Base-by-base conservation (phyloP, 306 rosid species). In the Carpinus fangiana region DNA sequence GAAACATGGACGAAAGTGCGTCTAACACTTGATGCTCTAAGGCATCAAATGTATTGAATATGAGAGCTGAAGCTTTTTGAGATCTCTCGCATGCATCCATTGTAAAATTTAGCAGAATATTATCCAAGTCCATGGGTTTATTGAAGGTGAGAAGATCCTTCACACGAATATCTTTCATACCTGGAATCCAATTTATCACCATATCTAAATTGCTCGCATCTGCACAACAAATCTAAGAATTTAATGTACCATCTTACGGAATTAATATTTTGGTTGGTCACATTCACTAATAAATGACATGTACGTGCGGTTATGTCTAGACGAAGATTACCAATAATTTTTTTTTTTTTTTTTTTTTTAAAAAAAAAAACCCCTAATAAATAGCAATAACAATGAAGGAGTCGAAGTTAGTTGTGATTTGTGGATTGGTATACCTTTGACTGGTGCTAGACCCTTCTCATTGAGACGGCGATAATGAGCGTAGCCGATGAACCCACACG, bases 11-110 rank as follows among this genome's bases (percentile, higher is more conserved):
- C 0, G 89, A 75, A 2, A 86, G 71, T 26, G 82, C 83, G 3
- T 80, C 60, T 6, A 89, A 11, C 3, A 84, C 87, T 1, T 87
- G 83, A 1, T 72, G 83, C 48, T 91, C 93, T 7, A 91, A 77
- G 10, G 85, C 86, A 69, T 85, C 89, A 28, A 85, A 83, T 0
- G 97, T 93, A 84, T 93, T 89, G 20, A 93, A 50, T 55, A 93
- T 70, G 17, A 93, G 69, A 2, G 97, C 94, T 0, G 87, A 84
- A 12, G 90, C 94, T 70, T 43, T 80, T 6, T 48, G 18, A 16
- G 87, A 81, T 81, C 90, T 77, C 17, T 75, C 43, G 0, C 84
- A 43, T 13, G 84, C 90, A 4, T 3, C 7, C 3, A 17, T 0
- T 4, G 69, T 0, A 59, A 81, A 82, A 17, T 85, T 46, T 2